These are phyloP conservation scores for Xylariaceae sp. DNA, from an alignment of 2,329 filamentous ascomycete species.

Conservation along the genomic window DNA sequence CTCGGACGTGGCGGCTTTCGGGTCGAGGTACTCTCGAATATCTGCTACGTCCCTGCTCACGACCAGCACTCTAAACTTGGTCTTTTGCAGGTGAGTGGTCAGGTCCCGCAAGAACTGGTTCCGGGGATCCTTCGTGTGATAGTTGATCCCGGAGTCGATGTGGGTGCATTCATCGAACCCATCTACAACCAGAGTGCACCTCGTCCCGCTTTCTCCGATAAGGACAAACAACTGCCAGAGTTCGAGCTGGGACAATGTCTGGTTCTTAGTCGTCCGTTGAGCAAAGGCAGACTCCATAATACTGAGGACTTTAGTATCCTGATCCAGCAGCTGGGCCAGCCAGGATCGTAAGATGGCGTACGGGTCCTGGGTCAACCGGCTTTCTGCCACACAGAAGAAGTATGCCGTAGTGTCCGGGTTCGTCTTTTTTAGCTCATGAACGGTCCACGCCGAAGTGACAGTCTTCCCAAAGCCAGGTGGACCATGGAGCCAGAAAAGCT, in stretches of 20 bases:
- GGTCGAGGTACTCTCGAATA: slow-evolving; percentile 1
- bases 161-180: slow-evolving; percentile 3
- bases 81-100: slow-evolving; percentile 1
- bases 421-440: slow-evolving; percentile 1
- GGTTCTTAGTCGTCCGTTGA: background rate
- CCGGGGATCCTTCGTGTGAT: slow-evolving; percentile 2
- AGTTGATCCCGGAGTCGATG: slow-evolving; percentile 1
- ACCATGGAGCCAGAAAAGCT: slow-evolving; percentile 2
- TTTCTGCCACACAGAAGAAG: slow-evolving; percentile 3
- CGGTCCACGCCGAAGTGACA: background rate
- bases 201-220: background rate
- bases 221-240: slow-evolving; percentile 4
- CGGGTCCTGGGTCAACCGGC: slow-evolving; percentile 2
- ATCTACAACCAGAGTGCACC: slow-evolving; percentile 1
- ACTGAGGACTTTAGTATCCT: slow-evolving; percentile 1
- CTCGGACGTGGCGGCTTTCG: background rate
- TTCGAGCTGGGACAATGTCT: slow-evolving; percentile 3
- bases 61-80: slow-evolving; percentile 1
- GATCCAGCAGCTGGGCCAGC: slow-evolving; percentile 1
- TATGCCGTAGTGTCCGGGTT: background rate
- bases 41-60: slow-evolving; percentile 4
- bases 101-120: slow-evolving; percentile 3
- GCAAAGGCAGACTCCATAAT: slow-evolving; percentile 1
- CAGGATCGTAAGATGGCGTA: slow-evolving; percentile 1
- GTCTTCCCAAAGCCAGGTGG: slow-evolving; percentile 3